Percentiles rank a stretch among this genome's conserved stretches.
These are phyloP conservation scores for Lachnellula hyalina DNA, from an alignment of 2,329 filamentous ascomycete species.

Conservation along the genomic window DNA sequence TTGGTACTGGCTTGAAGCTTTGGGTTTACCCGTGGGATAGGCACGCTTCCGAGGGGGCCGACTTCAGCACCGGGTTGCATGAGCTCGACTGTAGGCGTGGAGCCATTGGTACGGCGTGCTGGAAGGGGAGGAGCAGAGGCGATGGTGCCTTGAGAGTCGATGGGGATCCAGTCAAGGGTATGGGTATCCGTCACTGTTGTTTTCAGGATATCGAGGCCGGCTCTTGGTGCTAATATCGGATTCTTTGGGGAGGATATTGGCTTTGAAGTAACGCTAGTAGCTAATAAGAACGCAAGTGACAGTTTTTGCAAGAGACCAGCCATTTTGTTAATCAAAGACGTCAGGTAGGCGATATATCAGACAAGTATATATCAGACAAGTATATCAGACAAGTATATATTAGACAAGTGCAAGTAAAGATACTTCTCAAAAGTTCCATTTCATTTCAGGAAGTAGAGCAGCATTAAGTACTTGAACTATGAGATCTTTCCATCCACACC, in stretches of 20 bases:
- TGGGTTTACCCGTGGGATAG: constrained; percentile 7
- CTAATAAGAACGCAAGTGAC: neutral
- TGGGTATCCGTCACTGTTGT: constrained; percentile 10
- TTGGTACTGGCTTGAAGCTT: neutral
- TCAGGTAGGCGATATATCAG: too few species aligned
- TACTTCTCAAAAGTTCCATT: neutral
- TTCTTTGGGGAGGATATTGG: constrained; percentile 1
- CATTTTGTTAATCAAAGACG: neutral
- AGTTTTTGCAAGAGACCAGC: neutral
- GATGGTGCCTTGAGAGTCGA: constrained; percentile 12
- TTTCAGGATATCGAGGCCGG: constrained; percentile 4
- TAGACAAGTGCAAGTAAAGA: too few species aligned
- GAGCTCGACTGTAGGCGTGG: constrained; percentile 4
- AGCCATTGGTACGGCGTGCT: neutral
- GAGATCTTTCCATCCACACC: neutral
- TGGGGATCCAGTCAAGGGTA: constrained; percentile 14
- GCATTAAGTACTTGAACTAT: neutral
- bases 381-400: too few species aligned
- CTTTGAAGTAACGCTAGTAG: neutral
- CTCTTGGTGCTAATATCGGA: constrained; percentile 2
- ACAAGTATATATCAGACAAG: too few species aligned
- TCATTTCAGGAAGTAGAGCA: too few species aligned
- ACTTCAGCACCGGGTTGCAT: constrained; percentile 3
- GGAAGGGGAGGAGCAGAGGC: constrained; percentile 8
- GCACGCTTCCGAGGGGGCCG: constrained; percentile 14